phyloP scores from a whole-genome alignment of 495 filamentous ascomycete genomes.

The Penicillium egyptiacum region DNA sequence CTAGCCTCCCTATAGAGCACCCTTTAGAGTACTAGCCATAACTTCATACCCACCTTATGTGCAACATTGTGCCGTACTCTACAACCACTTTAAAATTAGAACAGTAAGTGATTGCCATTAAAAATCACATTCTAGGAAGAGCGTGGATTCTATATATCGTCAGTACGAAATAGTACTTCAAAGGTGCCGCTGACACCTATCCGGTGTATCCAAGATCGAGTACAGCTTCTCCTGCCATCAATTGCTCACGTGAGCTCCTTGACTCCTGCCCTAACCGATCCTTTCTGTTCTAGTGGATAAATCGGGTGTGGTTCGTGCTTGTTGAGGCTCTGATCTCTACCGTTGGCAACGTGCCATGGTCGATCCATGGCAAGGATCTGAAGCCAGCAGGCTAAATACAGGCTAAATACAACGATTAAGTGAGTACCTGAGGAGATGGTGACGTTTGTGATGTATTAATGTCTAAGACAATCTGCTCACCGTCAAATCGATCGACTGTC shows the following conservation, averaged over 20 bases:
- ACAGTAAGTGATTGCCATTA: neutral
- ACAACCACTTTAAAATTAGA: no score
- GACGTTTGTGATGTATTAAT: neutral
- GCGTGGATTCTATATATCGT: constrained; percentile 10
- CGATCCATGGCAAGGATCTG: neutral
- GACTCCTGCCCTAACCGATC: no score
- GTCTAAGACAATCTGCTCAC: neutral
- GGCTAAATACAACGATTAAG: neutral
- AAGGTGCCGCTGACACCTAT: constrained; percentile 18
- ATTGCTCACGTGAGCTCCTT: neutral
- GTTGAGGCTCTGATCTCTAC: neutral
- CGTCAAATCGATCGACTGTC: neutral
- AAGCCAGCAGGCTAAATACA: neutral
- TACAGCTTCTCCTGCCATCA: neutral
- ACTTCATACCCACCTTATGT: no score
- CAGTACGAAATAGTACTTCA: constrained; percentile 20
- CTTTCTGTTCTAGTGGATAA: neutral
- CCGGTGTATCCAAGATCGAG: constrained; percentile 15
- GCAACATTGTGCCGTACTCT: neutral
- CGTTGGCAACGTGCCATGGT: neutral
- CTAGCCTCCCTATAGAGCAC: no score
- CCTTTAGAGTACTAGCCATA: no score
- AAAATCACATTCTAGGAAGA: constrained; percentile 1
- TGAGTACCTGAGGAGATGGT: neutral
- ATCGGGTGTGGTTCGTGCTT: neutral